phyloP scores from a whole-genome alignment of 2,329 filamentous ascomycete species.

The Nemania sp. region DNA sequence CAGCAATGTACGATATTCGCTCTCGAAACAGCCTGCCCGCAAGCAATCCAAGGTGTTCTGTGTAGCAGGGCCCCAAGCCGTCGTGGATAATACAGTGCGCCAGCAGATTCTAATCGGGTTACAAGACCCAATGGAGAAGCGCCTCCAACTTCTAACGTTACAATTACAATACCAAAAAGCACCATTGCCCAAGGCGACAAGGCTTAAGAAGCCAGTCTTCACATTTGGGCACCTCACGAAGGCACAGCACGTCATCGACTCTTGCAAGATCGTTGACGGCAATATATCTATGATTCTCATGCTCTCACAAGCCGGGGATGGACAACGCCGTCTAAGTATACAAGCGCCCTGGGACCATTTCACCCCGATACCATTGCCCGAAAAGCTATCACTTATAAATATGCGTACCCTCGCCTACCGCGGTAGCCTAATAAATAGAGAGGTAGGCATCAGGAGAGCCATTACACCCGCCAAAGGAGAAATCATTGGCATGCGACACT shows the following conservation, averaged over 20 bases:
- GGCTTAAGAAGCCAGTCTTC: conserved; percentile 57
- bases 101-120: conserved; percentile 74
- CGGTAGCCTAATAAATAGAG: conserved; percentile 64
- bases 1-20: conserved; percentile 70
- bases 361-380: conserved; percentile 73
- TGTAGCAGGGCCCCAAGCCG: conserved; percentile 69
- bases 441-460: conserved; percentile 61
- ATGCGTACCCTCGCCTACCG: conserved; percentile 69
- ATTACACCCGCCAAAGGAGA: conserved; percentile 61
- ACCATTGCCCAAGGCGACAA: conserved; percentile 36
- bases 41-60: conserved; percentile 74
- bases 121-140: conserved; percentile 75
- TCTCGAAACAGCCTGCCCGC: conserved; percentile 64
- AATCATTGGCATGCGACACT: conserved; percentile 67
- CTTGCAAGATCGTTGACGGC: conserved; percentile 77
- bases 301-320: conserved; percentile 73
- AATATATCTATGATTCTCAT: conserved; percentile 76
- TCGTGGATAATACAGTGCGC: conserved; percentile 64
- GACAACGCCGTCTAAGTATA: conserved; percentile 74
- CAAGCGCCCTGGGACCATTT: conserved; percentile 81
- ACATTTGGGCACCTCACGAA: conserved; percentile 65
- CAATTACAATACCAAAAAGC: conserved; percentile 59
- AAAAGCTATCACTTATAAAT: conserved; percentile 68
- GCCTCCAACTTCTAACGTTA: conserved; percentile 74
- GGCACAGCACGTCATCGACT: conserved; percentile 77